Percentiles rank a stretch among this genome's conserved stretches.
Conservation (phyloP, 306 rosid species). For the Cicer yamashitae region DNA sequence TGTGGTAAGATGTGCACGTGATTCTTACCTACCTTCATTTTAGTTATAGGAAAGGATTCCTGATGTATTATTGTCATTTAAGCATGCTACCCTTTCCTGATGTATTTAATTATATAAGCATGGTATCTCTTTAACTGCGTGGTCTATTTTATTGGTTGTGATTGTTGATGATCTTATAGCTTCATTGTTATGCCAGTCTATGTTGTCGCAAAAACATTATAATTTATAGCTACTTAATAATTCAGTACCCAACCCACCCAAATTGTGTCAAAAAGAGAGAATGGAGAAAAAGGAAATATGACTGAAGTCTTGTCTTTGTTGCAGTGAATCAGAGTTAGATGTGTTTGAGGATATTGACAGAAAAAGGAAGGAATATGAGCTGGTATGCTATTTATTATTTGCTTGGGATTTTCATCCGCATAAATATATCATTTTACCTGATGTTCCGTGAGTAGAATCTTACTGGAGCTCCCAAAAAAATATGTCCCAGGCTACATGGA, state of each 20-base stretch:
- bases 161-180: conserved; percentile 27
- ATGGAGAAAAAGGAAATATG: conserved; percentile 11
- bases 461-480: conserved; percentile 25
- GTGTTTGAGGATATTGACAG: conserved; percentile 90
- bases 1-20: not conserved
- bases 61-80: conserved; percentile 33
- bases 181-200: conserved; percentile 15
- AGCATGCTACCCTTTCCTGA: conserved; percentile 15
- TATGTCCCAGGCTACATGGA: conserved; percentile 78
- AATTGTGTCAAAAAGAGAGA: conserved; percentile 18
- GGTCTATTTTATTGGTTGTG: conserved; percentile 9
- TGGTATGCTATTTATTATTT: conserved; percentile 60
- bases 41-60: conserved; percentile 19
- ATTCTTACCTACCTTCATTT: conserved; percentile 15
- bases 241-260: conserved; percentile 2
- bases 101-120: conserved; percentile 1
- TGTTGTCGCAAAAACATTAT: not conserved
- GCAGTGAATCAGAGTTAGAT: conserved; percentile 96
- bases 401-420: conserved; percentile 17
- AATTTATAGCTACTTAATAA: not conserved
- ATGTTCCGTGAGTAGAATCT: conserved; percentile 25
- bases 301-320: conserved; percentile 39
- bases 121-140: not conserved
- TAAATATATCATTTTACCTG: conserved; percentile 29
- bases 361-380: conserved; percentile 76